These are phyloP conservation scores for Lentinula novae-zelandiae DNA, from an alignment of 1,284 basidiomycete species.

Conservation along the genomic window DNA sequence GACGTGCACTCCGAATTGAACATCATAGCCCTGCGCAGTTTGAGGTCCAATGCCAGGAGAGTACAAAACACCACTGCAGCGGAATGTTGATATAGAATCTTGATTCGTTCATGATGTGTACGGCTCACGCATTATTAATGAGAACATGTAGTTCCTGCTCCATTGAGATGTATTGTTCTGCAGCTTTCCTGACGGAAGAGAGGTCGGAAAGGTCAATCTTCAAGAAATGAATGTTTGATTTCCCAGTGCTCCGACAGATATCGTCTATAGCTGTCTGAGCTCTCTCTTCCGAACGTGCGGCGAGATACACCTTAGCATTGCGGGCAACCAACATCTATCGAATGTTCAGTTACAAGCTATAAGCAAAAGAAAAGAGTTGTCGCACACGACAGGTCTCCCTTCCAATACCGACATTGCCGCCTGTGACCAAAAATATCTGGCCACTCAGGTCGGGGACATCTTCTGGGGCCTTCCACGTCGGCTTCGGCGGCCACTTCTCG, in stretches of 20 bases:
- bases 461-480: slow-evolving; percentile 10
- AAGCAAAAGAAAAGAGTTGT: background rate
- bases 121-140: slow-evolving; percentile 17
- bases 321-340: slow-evolving; percentile 40
- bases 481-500: slow-evolving; percentile 8
- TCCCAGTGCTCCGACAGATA: slow-evolving; percentile 38
- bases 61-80: slow-evolving; percentile 53
- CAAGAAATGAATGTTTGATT: slow-evolving; percentile 44
- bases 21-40: slow-evolving; percentile 42
- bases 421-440: slow-evolving; percentile 44
- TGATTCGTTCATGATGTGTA: background rate
- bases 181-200: slow-evolving; percentile 46
- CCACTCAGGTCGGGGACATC: slow-evolving; percentile 47
- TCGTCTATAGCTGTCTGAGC: slow-evolving; percentile 47
- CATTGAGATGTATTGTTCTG: slow-evolving; percentile 41
- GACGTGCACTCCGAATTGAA: slow-evolving; percentile 42
- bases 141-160: slow-evolving; percentile 27
- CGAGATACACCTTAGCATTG: slow-evolving; percentile 67
- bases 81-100: background rate
- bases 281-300: slow-evolving; percentile 45
- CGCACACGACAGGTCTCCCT: background rate
- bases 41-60: slow-evolving; percentile 27
- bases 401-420: slow-evolving; percentile 23
- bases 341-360: slow-evolving; percentile 19
- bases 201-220: slow-evolving; percentile 59